Conservation (phyloP, 768 basidiomycete genomes). For the Leucocoprinus leucothites region DNA sequence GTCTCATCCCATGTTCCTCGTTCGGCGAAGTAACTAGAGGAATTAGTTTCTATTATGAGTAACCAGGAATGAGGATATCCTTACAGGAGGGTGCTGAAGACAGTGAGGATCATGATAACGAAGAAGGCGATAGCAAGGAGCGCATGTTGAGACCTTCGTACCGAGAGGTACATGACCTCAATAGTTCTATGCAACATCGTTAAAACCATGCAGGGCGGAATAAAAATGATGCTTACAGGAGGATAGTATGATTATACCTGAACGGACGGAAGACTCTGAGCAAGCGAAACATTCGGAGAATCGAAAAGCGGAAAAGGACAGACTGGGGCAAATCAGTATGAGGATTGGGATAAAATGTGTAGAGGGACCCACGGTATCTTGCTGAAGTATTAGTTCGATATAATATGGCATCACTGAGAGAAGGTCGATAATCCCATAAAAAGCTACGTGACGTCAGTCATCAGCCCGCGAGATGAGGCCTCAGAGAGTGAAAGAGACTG, state of each 20-base stretch:
- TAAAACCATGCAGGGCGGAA: background rate
- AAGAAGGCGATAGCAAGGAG: conserved; percentile 86
- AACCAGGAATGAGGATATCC: background rate
- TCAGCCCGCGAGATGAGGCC: background rate
- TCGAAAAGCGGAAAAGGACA: conserved; percentile 29
- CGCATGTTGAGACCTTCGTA: conserved; percentile 83
- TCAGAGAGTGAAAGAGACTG: conserved; percentile 22
- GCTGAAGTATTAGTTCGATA: conserved; percentile 76
- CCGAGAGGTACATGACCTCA: conserved; percentile 90
- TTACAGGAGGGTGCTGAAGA: conserved; percentile 86
- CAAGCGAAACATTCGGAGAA: conserved; percentile 83
- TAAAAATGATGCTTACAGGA: conserved; percentile 54
- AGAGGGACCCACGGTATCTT: conserved; percentile 70
- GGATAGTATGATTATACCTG: conserved; percentile 76
- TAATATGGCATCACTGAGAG: conserved; percentile 88
- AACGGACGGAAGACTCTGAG: conserved; percentile 89
- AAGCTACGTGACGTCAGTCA: conserved; percentile 34
- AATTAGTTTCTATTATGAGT: background rate
- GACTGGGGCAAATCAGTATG: conserved; percentile 40
- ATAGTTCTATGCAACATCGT: conserved; percentile 53
- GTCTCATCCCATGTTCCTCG: conserved; percentile 86
- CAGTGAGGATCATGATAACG: conserved; percentile 80
- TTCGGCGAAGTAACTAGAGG: conserved; percentile 81
- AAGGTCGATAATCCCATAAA: conserved; percentile 84
- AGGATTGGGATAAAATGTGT: no score